Evolutionary conservation across 768 basidiomycete genomes (phyloP), one percentile per base, ranked within the genome.

Genomic region (Pilatotrama ljubarskyi): DNA sequence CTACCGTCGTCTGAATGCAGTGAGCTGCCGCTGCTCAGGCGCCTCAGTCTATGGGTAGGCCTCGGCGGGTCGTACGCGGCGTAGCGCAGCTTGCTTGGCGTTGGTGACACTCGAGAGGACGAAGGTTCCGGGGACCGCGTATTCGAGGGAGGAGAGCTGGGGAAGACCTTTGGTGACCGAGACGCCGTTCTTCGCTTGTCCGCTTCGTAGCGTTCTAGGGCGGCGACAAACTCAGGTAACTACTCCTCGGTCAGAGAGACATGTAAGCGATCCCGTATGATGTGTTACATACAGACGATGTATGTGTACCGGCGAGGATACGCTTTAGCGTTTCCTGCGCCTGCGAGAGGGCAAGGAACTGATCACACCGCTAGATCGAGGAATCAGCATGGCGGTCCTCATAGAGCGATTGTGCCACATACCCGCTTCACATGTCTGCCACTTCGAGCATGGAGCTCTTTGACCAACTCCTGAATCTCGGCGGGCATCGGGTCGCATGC

Each of bases 171-270:
- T 5, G 55, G 60, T 2, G 68, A 60, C n/a, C 50, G 38, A 0
- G 54, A 56, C 0, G 41, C 35, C 1, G 42, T 14, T 3, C 37
- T 25, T 24, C 49, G 37, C 25, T 57, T 50, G 1, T 38, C 47
- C 8, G 61, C 41, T 44, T 65, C 64, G 29, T 70, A 64, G 13
- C 59, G 64, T 42, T 82, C 77, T 38, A 91, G 70, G 3, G 85
- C 78, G 26, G 71, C 62, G 41, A 87, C 70, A 59, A 91, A 88
- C 64, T 88, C 90, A 20, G 90, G 91, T 43, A 92, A 80, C 91
- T 92, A 41, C 3, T 66, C 29, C 57, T 2, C 52, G 32, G 9
- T 62, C 38, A 24, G 8, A 10, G 36, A 51, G n/a, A 7, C 6
- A 47, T 29, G 36, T 37, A 47, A 18, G 29, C 17, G 47, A 57